Base-by-base conservation (phyloP, 805 yeast genomes). In the Cyberlindnera samutprakarnensis region DNA sequence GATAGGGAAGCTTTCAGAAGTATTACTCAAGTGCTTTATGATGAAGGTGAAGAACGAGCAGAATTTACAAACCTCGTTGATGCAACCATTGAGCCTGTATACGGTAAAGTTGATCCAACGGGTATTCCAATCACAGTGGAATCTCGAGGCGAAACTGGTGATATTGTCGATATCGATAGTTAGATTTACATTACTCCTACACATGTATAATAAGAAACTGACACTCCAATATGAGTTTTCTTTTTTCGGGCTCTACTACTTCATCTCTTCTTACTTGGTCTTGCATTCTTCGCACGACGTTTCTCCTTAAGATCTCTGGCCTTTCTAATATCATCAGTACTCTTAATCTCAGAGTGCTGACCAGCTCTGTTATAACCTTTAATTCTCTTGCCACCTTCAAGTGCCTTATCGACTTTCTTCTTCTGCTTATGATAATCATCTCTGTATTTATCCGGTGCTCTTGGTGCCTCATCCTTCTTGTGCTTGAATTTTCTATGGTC, bases 391-490 rank as follows among this genome's bases (percentile, higher is more conserved):
- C 96, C 96, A 30, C 74, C 63, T 8, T 78, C 94, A 36, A 78
- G 49, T 3, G 97, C 97, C 45, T 73, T 75, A 32, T 72, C 74
- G 30, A 84, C 90, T 61, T 82, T 79, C 64, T 77, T 76, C 72
- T 82, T 77, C 55, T 90, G 96, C 42, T 67, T 67, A 38, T 75
- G 70, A 60, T 72, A 92, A 58, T 92, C 88, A 51, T 88, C 96
- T 61, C 97, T 75, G 45, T 65, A 75, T 59, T 72, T 86, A 51
- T 87, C 96, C n/a, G 98, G 96, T 25, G 78, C 60, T 52, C 76
- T 83, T 25, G 99, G 99, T 2, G 96, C 88, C 39, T 72, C 70
- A 28, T 62, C 63, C 50, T 72, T 73, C 41, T 77, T 75, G 54
- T 92, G 97, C 57, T 75, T 75, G 66, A 75, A 85, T 43, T 70